These are phyloP conservation scores for Phytophthora ohioensis DNA, from an alignment of 352 stramenopile species.

Conservation along the genomic window DNA sequence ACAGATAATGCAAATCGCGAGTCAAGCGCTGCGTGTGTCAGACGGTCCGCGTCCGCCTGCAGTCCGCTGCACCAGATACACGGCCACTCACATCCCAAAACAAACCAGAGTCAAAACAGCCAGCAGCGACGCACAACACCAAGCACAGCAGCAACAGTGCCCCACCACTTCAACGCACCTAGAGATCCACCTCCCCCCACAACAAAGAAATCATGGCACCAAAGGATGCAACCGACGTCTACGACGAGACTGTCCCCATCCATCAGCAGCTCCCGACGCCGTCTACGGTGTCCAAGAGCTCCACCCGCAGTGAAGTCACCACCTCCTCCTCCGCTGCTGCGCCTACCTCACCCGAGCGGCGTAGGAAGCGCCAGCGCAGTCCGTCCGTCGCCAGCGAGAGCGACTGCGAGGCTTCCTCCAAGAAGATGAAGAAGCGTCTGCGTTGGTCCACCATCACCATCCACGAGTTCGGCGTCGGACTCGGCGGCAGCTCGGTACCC, in stretches of 20 bases:
- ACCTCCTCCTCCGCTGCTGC: slow-evolving; percentile 2
- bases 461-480: slow-evolving; percentile 62
- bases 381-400: slow-evolving; percentile 7
- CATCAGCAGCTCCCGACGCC: slow-evolving; percentile 18
- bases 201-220: slow-evolving; percentile 44
- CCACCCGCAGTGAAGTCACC: slow-evolving; percentile 6
- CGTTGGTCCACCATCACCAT: slow-evolving; percentile 68
- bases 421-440: slow-evolving; percentile 52
- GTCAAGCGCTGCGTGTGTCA: slow-evolving; percentile 10
- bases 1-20: not conserved
- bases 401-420: slow-evolving; percentile 11
- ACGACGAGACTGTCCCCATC: slow-evolving; percentile 10
- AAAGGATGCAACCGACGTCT: slow-evolving; percentile 46
- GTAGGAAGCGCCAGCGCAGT: slow-evolving; percentile 30
- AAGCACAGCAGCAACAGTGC: slow-evolving; percentile 8
- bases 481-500: slow-evolving; percentile 62
- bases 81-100: slow-evolving; percentile 40
- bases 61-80: slow-evolving; percentile 37
- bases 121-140: slow-evolving; percentile 23
- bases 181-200: not conserved
- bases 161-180: slow-evolving; percentile 10
- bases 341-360: slow-evolving; percentile 14
- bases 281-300: slow-evolving; percentile 9
- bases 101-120: slow-evolving; percentile 39
- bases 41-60: slow-evolving; percentile 21